These are phyloP conservation scores for Phylloporus sp. DNA, from an alignment of 1,284 basidiomycete genomes.

Conservation along the genomic window DNA sequence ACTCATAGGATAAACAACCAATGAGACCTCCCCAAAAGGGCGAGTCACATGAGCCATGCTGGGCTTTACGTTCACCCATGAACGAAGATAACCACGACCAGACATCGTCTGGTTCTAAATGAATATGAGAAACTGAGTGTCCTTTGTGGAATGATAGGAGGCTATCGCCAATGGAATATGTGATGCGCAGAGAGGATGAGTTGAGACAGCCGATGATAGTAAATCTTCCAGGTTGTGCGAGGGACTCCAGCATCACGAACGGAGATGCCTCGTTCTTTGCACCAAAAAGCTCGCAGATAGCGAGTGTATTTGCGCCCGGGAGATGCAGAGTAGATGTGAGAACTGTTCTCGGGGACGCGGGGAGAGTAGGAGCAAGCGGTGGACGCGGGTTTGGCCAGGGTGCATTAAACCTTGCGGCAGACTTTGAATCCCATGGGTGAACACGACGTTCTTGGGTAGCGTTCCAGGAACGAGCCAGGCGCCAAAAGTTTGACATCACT, in stretches of 20 bases:
- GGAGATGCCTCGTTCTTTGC: constrained; percentile 62
- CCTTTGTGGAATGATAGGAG: constrained; percentile 53
- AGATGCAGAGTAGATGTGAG: constrained; percentile 51
- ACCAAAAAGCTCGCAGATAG: constrained; percentile 68
- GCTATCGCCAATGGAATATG: constrained; percentile 60
- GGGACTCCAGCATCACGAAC: constrained; percentile 80
- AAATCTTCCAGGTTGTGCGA: constrained; percentile 74
- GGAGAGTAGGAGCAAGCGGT: constrained; percentile 31
- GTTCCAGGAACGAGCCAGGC: constrained; percentile 65
- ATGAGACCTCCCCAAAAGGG: constrained; percentile 85
- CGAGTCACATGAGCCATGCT: constrained; percentile 55
- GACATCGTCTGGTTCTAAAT: constrained; percentile 56
- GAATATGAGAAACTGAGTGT: constrained; percentile 40
- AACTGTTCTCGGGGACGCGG: constrained; percentile 40
- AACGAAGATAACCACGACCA: constrained; percentile 79
- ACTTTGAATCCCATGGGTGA: constrained; percentile 49
- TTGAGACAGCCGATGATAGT: constrained; percentile 71
- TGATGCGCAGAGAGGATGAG: constrained; percentile 61
- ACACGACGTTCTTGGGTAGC: constrained; percentile 45
- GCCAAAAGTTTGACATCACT: constrained; percentile 78
- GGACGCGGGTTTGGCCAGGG: constrained; percentile 62
- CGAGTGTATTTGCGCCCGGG: constrained; percentile 49
- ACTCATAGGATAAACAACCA: constrained; percentile 77
- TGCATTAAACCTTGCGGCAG: constrained; percentile 50
- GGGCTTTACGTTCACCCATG: constrained; percentile 60